Base-by-base conservation (phyloP, 192 early-diverging fungal genomes). In the Phycomyces blakesleeanus region DNA sequence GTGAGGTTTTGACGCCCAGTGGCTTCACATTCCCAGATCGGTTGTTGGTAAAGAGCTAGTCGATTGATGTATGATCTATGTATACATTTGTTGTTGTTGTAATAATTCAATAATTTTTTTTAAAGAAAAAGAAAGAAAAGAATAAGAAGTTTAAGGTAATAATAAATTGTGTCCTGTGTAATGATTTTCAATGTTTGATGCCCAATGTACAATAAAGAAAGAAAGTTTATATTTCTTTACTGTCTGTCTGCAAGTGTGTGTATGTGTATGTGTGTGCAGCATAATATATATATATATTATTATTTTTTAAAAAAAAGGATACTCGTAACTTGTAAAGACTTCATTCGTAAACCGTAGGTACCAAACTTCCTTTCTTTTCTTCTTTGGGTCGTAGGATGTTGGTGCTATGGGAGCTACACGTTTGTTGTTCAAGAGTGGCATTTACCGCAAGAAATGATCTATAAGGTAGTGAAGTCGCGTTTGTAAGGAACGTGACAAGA, bases 1-100 rank as follows among this genome's bases (percentile, higher is more conserved):
- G 89, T 93, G 54, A 97, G 71, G 26, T 83, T 66, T 12, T 75
- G 66, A 61, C 86, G 89, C 0, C 93, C 90, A 0, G 90, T 90
- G 5, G 73, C 74, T 49, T 82, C 80, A 76, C 93, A 95, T 52
- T 89, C 78, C 87, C 93, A 97, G 27, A 82, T 71, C 51, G 78
- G 80, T 61, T 85, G 82, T 14, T 83, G 80, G 67, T 94, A 93
- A 11, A 91, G 78, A 57, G 22, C 62, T 21, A 39, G 42, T 24
- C 41, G 62, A 44, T 64, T 57, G 47, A 66, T 61, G 55, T 70
- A 63, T 42, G 61, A 20, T 15, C 61, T 63, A n/a, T n/a, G n/a
- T n/a, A n/a, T n/a, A n/a, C n/a, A n/a, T n/a, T n/a, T n/a, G n/a
- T n/a, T n/a, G n/a, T n/a, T n/a, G n/a, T n/a, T n/a, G n/a, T n/a